Conservation (phyloP, 163 green algal species). For the Scenedesmus sp. region DNA sequence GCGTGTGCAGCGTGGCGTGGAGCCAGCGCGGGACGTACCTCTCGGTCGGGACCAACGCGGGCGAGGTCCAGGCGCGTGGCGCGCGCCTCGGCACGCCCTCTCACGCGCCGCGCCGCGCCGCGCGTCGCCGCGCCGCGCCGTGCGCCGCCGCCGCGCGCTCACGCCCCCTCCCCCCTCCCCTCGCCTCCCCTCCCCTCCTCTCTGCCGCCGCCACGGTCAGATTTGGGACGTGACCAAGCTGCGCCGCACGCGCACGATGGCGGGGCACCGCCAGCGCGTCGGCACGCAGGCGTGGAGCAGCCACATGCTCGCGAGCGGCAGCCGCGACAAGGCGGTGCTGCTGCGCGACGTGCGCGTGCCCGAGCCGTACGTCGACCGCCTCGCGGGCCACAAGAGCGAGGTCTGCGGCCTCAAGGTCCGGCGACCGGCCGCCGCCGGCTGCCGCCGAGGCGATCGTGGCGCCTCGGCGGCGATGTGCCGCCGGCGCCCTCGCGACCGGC, state of each 20-base stretch:
- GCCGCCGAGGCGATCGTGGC: too few species aligned
- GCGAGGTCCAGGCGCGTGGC: constrained; percentile 86
- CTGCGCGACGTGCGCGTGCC: constrained; percentile 88
- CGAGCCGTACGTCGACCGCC: constrained; percentile 71
- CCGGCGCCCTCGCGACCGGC: too few species aligned
- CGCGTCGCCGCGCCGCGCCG: too few species aligned
- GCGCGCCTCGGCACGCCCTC: too few species aligned
- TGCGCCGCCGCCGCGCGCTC: too few species aligned
- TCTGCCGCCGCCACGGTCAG: constrained; percentile 23
- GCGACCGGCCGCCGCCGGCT: too few species aligned
- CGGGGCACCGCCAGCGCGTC: constrained; percentile 85
- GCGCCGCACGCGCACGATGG: constrained; percentile 82
- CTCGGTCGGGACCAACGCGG: constrained; percentile 89
- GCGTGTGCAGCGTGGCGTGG: constrained; percentile 93
- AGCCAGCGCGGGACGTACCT: constrained; percentile 94
- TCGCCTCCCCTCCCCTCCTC: neutral
- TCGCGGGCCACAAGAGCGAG: constrained; percentile 81
- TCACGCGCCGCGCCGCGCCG: too few species aligned
- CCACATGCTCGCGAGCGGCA: constrained; percentile 89
- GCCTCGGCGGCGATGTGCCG: too few species aligned
- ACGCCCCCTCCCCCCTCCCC: neutral
- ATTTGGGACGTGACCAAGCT: constrained; percentile 91
- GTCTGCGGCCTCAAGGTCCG: constrained; percentile 62
- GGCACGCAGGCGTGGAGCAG: constrained; percentile 91
- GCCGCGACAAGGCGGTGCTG: constrained; percentile 90